phyloP scores from a whole-genome alignment of 768 basidiomycete species.

The Russula emetica region DNA sequence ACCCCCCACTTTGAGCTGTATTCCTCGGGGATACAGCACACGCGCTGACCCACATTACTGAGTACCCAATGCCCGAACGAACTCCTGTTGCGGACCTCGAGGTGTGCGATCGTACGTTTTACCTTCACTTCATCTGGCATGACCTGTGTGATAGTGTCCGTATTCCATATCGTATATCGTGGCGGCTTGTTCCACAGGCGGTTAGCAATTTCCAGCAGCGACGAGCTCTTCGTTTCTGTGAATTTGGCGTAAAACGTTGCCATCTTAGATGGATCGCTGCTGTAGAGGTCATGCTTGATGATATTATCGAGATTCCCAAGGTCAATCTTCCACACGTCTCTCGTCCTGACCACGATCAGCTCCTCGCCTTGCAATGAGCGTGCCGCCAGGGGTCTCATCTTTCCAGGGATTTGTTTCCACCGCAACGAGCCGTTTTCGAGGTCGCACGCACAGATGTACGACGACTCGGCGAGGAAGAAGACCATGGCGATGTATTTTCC shows the following conservation, averaged over 20 bases:
- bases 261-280: conserved; percentile 15
- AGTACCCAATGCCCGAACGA: conserved; percentile 20
- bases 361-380: conserved; percentile 12
- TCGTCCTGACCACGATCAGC: conserved; percentile 16
- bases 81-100: conserved; percentile 8
- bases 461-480: conserved; percentile 13
- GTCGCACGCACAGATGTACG: conserved; percentile 19
- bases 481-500: conserved; percentile 12
- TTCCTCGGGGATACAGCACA: conserved; percentile 22
- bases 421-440: conserved; percentile 17
- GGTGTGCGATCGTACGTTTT: conserved; percentile 7
- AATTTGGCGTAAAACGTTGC: conserved; percentile 18
- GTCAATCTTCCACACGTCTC: conserved; percentile 21
- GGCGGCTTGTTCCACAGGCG: conserved; percentile 20
- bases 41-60: conserved; percentile 15
- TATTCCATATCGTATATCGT: conserved; percentile 13
- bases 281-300: conserved; percentile 12
- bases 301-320: neutral
- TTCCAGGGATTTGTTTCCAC: conserved; percentile 17
- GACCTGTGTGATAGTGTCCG: conserved; percentile 7
- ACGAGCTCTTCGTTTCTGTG: neutral
- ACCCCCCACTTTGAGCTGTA: conserved; percentile 16
- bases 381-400: conserved; percentile 11
- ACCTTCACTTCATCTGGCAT: neutral
- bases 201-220: conserved; percentile 15